These are phyloP conservation scores for Fusarium drepaniforme DNA, from an alignment of 2,329 filamentous ascomycete genomes.

Conservation along the genomic window DNA sequence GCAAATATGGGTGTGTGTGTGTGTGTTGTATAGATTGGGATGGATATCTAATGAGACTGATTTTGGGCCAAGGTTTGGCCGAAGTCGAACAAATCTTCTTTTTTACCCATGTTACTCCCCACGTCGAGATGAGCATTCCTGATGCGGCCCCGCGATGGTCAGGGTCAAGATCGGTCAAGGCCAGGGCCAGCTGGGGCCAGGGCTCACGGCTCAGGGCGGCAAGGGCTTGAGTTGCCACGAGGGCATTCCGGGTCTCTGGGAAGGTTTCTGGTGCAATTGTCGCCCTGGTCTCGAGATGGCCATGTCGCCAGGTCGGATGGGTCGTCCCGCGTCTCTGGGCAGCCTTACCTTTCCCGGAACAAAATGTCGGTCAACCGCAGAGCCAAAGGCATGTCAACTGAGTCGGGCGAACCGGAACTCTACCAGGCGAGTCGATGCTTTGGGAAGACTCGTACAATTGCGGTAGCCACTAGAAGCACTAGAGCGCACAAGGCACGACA, in stretches of 20 bases:
- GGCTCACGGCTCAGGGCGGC: constrained; percentile 5
- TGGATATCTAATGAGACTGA: constrained; percentile 28
- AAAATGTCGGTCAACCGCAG: constrained; percentile 17
- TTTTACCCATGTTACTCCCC: not conserved
- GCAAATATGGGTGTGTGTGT: constrained; percentile 9
- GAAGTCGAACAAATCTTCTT: constrained; percentile 7
- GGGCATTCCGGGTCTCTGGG: constrained; percentile 32
- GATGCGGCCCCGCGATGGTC: not conserved
- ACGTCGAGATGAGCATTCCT: constrained; percentile 14
- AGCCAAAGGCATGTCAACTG: constrained; percentile 19
- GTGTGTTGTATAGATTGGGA: constrained; percentile 34
- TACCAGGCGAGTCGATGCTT: constrained; percentile 24
- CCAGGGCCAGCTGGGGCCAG: not conserved
- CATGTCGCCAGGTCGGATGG: constrained; percentile 9
- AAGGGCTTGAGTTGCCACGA: constrained; percentile 30
- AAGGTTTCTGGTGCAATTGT: constrained; percentile 19
- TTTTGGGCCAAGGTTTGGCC: constrained; percentile 23
- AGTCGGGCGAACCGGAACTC: constrained; percentile 32
- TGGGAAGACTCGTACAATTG: constrained; percentile 9
- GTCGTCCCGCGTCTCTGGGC: constrained; percentile 23
- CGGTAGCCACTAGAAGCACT: constrained; percentile 11
- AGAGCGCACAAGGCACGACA: constrained; percentile 5
- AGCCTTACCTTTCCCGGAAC: constrained; percentile 28
- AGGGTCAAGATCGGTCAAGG: not conserved
- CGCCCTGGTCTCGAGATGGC: constrained; percentile 28